phyloP scores from a whole-genome alignment of 441 rosid genomes.

The Syzygium syzygioides region DNA sequence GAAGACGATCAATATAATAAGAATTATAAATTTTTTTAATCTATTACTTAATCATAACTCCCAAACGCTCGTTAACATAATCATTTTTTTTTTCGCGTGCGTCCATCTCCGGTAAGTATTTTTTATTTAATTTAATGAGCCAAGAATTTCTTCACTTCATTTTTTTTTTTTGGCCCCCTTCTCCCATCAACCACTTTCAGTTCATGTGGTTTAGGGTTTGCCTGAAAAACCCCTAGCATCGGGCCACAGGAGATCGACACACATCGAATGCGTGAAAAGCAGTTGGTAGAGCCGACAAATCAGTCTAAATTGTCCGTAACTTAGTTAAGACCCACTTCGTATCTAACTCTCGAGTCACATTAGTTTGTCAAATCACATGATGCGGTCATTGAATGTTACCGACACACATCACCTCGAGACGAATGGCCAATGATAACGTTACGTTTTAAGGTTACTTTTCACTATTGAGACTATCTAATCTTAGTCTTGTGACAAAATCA shows the following conservation, averaged over 20 bases:
- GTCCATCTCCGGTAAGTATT: neutral
- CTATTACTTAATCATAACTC: neutral
- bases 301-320: neutral
- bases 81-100: neutral
- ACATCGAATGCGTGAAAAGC: neutral
- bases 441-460: neutral
- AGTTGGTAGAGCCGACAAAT: neutral
- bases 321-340: neutral
- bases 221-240: neutral
- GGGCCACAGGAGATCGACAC: neutral
- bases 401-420: neutral
- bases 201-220: neutral
- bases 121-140: neutral
- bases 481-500: neutral
- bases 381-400: neutral
- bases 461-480: neutral
- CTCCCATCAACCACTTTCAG: neutral
- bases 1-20: neutral
- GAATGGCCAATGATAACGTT: neutral
- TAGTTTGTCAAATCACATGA: neutral
- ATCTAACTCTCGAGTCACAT: neutral
- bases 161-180: neutral
- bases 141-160: neutral
- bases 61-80: neutral
- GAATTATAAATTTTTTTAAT: accelerated